Evolutionary conservation across 1,284 basidiomycete species (phyloP), one percentile per base, ranked within the genome.

Genomic region (Papiliotrema terrestris): DNA sequence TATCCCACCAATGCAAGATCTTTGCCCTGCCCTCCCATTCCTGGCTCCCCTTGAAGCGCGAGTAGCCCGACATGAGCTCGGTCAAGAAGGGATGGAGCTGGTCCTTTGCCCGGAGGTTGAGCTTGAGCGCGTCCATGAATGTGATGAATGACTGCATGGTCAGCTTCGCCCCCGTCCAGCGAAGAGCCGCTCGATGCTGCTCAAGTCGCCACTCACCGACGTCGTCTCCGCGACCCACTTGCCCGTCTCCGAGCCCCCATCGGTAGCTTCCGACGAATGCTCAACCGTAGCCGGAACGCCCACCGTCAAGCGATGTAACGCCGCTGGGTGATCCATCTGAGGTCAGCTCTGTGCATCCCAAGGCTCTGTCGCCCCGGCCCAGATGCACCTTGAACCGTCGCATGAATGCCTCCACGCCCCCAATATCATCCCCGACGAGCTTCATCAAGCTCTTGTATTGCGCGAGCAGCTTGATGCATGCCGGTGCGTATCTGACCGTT

Each of bases 221-320:
- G 96, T 98, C 3, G 94, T 97, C 75, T 98, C 93, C 4, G 95
- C 95, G n/a, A 98, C 92, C 86, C 90, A 92, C 76, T 97, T 95
- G 29, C 90, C 90, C 0, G 90, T 90, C 75, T 97, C 93, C 4
- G 87, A 86, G 1, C 76, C 76, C 1, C 68, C 49, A 82, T 88
- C 43, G 81, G 85, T 77, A 83, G 89, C 72, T 82, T 91, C 62
- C 78, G 91, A 74, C 8, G 78, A 77, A 72, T 98, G 95, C 73
- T 98, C 94, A 1, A 98, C 88, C 0, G 94, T 98, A 0, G 96
- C 95, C 1, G 95, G 95, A 0, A 98, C 92, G 9, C 95, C 95
- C 2, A 98, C 89, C 66, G 86, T 83, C 35, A 98, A 80, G 29
- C 94, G 81, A 73, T 98, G 91, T 25, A 93, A 78, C 2, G 94